Evolutionary conservation across 768 basidiomycete species (phyloP).

Genomic region (Cubamyces sp.): DNA sequence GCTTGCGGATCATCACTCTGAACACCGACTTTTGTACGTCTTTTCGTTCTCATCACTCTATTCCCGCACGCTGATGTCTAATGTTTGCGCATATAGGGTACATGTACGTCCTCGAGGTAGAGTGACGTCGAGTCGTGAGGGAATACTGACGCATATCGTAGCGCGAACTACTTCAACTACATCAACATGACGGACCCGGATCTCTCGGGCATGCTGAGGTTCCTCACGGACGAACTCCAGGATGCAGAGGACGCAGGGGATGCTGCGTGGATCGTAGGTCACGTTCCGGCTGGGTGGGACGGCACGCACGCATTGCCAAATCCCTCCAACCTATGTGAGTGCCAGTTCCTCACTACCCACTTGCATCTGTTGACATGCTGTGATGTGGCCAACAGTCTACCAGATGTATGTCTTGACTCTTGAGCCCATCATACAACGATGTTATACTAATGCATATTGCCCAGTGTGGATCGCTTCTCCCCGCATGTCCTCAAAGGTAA

Average conservation of each 20-base stretch:
- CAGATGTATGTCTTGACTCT: conserved; percentile 43
- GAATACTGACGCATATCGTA: conserved; percentile 25
- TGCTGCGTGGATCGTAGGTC: conserved; percentile 60
- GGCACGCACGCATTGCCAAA: conserved; percentile 64
- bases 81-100: not conserved
- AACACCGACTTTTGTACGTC: conserved; percentile 77
- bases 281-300: conserved; percentile 70
- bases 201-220: conserved; percentile 74
- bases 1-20: conserved; percentile 70
- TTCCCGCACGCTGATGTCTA: too few species aligned
- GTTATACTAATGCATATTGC: not conserved
- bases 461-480: conserved; percentile 72
- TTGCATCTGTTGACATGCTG: conserved; percentile 38
- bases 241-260: conserved; percentile 78
- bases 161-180: conserved; percentile 76
- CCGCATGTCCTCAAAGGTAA: conserved; percentile 79
- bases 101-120: conserved; percentile 36
- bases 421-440: not conserved
- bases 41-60: too few species aligned
- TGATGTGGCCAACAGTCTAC: conserved; percentile 40
- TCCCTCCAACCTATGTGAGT: conserved; percentile 71
- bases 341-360: conserved; percentile 24
- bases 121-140: conserved; percentile 17
- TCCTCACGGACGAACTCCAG: conserved; percentile 78
- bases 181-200: conserved; percentile 74